Conservation (phyloP, 345 rosid genomes). For the Conringia planisiliqua region DNA sequence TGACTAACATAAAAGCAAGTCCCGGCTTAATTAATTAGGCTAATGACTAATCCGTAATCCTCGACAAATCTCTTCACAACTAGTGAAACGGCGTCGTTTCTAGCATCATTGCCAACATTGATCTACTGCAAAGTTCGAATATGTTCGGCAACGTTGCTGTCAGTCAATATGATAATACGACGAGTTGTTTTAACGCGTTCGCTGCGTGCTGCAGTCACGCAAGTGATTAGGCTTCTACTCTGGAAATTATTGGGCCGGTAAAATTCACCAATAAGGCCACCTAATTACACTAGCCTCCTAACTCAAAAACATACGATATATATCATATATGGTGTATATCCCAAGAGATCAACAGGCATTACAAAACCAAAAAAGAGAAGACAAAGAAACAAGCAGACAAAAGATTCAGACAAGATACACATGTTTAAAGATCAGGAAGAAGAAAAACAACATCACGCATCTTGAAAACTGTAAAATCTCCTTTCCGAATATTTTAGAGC, state of each 20-base stretch:
- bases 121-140: too few species aligned
- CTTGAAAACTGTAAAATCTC: not conserved
- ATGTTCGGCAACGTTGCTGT: not conserved
- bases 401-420: not conserved
- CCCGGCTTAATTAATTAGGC: not conserved
- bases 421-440: not conserved
- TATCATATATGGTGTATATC: not conserved
- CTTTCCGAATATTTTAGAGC: not conserved
- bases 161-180: not conserved
- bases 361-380: not conserved
- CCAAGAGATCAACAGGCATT: not conserved
- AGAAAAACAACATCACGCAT: not conserved
- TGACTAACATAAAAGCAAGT: not conserved
- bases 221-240: not conserved
- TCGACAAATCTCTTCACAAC: not conserved
- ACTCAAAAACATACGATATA: not conserved
- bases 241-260: not conserved
- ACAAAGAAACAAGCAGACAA: not conserved
- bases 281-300: not conserved
- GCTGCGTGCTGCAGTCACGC: not conserved
- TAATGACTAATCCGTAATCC: not conserved
- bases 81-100: not conserved
- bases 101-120: not conserved
- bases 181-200: too few species aligned
- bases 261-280: not conserved